phyloP scores from a whole-genome alignment of 1,284 basidiomycete species.

The Puccinia coronata region DNA sequence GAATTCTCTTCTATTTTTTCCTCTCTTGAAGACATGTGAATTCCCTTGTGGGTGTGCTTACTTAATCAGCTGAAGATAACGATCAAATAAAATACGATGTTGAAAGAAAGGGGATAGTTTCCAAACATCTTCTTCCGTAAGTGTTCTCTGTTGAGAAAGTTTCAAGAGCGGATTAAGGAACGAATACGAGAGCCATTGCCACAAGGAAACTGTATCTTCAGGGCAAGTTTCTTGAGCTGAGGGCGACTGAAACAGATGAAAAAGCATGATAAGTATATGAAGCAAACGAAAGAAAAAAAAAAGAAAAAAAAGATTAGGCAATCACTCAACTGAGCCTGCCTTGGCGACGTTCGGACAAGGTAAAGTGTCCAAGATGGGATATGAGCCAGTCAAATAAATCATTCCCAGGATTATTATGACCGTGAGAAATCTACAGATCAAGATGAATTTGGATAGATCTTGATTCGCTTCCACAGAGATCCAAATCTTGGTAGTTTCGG shows the following conservation, averaged over 20 bases:
- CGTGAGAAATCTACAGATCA: slow-evolving; percentile 13
- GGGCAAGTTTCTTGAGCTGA: slow-evolving; percentile 58
- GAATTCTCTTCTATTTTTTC: neutral
- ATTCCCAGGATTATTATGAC: slow-evolving; percentile 1
- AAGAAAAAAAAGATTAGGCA: neutral
- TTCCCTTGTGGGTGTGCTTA: neutral
- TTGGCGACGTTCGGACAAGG: slow-evolving; percentile 39
- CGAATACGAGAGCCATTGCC: slow-evolving; percentile 46
- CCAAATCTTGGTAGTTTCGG: slow-evolving; percentile 4
- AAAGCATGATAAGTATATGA: neutral
- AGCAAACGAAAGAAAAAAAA: neutral
- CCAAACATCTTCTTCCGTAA: slow-evolving; percentile 46
- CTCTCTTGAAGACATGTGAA: neutral
- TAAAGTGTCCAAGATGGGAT: slow-evolving; percentile 30
- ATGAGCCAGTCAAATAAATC: slow-evolving; percentile 38
- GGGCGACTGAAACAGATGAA: slow-evolving; percentile 7
- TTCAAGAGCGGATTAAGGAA: slow-evolving; percentile 51
- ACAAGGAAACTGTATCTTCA: slow-evolving; percentile 36
- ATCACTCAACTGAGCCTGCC: slow-evolving; percentile 44
- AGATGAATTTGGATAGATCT: neutral
- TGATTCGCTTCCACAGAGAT: neutral
- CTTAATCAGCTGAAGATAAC: slow-evolving; percentile 27
- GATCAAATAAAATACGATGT: slow-evolving; percentile 24
- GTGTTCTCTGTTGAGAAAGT: slow-evolving; percentile 58
- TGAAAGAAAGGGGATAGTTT: slow-evolving; percentile 48